A percentile compares a stretch with the other conserved stretches of the same genome.
Conservation (phyloP, 78 protist genomes). For the Cavenderia fasciculata region DNA sequence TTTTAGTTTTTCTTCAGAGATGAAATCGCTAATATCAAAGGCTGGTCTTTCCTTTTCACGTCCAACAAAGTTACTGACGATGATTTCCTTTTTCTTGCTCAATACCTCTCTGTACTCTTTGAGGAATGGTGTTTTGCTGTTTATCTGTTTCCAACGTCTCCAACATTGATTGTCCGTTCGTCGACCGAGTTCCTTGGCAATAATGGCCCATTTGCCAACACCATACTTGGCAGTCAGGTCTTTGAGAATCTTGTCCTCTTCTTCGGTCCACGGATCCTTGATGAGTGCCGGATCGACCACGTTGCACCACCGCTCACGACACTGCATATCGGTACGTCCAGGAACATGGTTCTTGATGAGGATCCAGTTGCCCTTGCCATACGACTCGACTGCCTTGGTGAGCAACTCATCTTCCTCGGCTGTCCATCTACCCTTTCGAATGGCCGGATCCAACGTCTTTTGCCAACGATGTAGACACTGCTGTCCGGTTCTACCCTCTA, state of each 20-base stretch:
- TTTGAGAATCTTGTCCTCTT: constrained; percentile 11
- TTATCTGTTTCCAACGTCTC: constrained; percentile 66
- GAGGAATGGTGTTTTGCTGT: background rate
- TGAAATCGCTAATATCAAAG: constrained; percentile 44
- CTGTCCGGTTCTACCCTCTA: constrained; percentile 74
- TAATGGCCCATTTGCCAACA: constrained; percentile 60
- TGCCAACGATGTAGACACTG: constrained; percentile 83
- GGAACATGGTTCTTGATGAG: constrained; percentile 75
- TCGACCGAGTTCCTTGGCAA: constrained; percentile 16
- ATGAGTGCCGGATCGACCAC: constrained; percentile 85
- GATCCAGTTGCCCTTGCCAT: constrained; percentile 58
- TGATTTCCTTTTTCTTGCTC: constrained; percentile 38
- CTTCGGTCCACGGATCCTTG: constrained; percentile 87
- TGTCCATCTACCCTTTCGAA: constrained; percentile 60
- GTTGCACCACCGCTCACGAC: constrained; percentile 93
- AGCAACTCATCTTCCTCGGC: constrained; percentile 55
- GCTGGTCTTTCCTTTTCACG: constrained; percentile 64
- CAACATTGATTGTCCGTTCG: constrained; percentile 83
- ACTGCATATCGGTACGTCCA: constrained; percentile 88
- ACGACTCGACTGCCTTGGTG: constrained; percentile 26
- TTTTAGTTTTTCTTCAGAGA: background rate
- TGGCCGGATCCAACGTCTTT: constrained; percentile 62
- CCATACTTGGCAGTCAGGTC: constrained; percentile 31
- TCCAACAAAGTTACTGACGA: constrained; percentile 60
- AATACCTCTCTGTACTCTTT: constrained; percentile 23